phyloP scores from a whole-genome alignment of 257 asterid genomes.

The Solanum piurae region DNA sequence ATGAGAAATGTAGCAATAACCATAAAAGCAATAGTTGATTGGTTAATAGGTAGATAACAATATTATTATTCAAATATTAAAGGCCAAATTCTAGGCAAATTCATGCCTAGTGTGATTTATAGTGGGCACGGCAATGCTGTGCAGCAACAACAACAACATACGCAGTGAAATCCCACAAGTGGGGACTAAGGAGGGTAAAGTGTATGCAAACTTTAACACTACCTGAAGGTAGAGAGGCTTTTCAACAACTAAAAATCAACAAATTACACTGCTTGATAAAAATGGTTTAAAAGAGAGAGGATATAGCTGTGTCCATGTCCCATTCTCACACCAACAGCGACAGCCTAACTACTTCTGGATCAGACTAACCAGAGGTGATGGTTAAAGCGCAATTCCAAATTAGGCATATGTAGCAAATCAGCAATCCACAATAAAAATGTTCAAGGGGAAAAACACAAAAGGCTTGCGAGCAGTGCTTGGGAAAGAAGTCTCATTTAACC shows the following conservation, averaged over 20 bases:
- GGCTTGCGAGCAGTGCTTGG: not conserved
- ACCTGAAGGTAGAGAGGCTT: not conserved
- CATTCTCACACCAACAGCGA: not conserved
- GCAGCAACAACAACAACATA: not conserved
- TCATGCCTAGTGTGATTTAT: not conserved
- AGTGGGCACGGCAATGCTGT: not conserved
- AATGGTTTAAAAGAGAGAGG: not conserved
- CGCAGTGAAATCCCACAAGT: not conserved
- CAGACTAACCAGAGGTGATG: not conserved
- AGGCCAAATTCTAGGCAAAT: not conserved
- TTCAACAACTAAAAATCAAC: not conserved
- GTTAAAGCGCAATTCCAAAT: not conserved
- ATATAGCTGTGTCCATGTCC: not conserved
- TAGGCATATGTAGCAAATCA: not conserved
- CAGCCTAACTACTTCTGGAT: not conserved
- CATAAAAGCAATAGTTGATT: not conserved
- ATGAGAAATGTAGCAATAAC: not conserved
- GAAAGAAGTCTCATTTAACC: not conserved
- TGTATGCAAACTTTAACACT: not conserved
- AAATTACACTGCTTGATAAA: not conserved
- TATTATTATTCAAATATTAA: not conserved
- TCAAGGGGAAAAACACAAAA: not conserved
- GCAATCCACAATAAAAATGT: not conserved
- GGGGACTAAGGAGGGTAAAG: not conserved
- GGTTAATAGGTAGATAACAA: not conserved